phyloP scores from a whole-genome alignment of 805 yeast genomes.

The Metschnikowia chrysomelidarum region DNA sequence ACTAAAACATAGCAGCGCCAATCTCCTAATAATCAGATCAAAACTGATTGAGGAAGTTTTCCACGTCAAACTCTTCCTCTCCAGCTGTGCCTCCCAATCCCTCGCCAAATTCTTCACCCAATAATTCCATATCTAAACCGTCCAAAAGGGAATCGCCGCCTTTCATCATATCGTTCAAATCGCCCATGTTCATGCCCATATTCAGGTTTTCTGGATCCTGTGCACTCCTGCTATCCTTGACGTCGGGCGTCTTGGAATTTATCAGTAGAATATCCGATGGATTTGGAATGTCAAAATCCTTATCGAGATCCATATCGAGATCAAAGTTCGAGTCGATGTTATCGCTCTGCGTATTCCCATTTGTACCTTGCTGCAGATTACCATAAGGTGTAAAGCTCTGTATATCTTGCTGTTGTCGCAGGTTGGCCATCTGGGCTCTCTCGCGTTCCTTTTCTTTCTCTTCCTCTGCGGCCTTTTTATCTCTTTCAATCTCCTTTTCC shows the following conservation, averaged over 20 bases:
- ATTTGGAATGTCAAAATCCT: slow-evolving; percentile 26
- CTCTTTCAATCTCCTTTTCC: slow-evolving; percentile 20
- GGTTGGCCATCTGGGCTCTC: slow-evolving; percentile 12
- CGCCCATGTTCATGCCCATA: slow-evolving; percentile 17
- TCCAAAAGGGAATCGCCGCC: slow-evolving; percentile 42
- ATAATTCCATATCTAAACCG: slow-evolving; percentile 40
- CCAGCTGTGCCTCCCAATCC: slow-evolving; percentile 20
- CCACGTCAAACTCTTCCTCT: slow-evolving; percentile 46
- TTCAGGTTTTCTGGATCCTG: slow-evolving; percentile 2
- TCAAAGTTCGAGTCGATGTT: slow-evolving; percentile 28
- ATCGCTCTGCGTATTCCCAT: not conserved
- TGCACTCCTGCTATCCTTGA: not conserved
- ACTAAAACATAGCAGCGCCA: too few relatives aligned
- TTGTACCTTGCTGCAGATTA: not conserved
- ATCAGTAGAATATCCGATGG: slow-evolving; percentile 34
- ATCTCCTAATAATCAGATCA: slow-evolving; percentile 30
- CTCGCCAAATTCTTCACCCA: slow-evolving; percentile 33
- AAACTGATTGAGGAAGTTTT: slow-evolving; percentile 43
- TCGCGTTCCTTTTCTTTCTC: slow-evolving; percentile 8
- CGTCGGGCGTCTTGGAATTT: slow-evolving; percentile 16
- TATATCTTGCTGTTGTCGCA: slow-evolving; percentile 1
- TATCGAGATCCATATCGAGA: slow-evolving; percentile 24
- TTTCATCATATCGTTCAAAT: slow-evolving; percentile 37
- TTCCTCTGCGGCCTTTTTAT: slow-evolving; percentile 19
- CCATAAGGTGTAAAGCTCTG: too few relatives aligned